Base-by-base conservation (phyloP, 768 basidiomycete species). In the Kwoniella dejecticola region DNA sequence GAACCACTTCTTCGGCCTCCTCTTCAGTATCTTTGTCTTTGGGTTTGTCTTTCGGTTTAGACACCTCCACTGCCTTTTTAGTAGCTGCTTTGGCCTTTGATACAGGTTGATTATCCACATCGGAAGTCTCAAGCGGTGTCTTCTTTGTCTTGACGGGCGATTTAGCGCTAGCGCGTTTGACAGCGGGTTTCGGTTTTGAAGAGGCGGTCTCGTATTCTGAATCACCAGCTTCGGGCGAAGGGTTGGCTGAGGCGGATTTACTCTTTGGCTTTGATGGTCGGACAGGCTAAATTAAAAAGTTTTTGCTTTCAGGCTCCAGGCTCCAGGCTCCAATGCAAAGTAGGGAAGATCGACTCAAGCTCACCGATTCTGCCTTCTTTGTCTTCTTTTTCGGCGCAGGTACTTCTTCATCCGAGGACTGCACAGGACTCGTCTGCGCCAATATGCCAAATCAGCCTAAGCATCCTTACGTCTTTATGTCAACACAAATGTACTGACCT, bases 121-220 rank as follows among this genome's bases (percentile, higher is more conserved):
- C 57, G 11, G 60, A 48, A 13, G 49, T 44, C 31, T 57, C 40
- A 46, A 64, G 49, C 17, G 61, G 57, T 24, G 33, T 29, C 33
- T 56, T 60, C 62, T 64, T 69, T 23, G 61, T 7, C 29, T 57
- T 65, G n/a, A 23, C 42, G n/a, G 52, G 52, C 19, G 63, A 47
- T 56, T 64, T 64, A 30, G 36, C 52, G 27, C 52, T 64, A 30
- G 36, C 52, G 27, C 52, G 60, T 36, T 50, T 23, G 41, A 24
- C 29, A 19, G 29, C 29, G 6, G 57, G 5, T 48, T 59, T 60
- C 29, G 57, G 4, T 19, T 55, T 64, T 4, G 44, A 10, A 6
- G 38, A 17, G 5, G 21, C 62, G 7, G 62, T 57, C n/a, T 63
- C 62, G 1, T 56, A 58, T 5, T 40, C 46, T 26, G 56, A 57